phyloP scores from a whole-genome alignment of 2,329 filamentous ascomycete genomes.

The Ceratocystis harringtonii region DNA sequence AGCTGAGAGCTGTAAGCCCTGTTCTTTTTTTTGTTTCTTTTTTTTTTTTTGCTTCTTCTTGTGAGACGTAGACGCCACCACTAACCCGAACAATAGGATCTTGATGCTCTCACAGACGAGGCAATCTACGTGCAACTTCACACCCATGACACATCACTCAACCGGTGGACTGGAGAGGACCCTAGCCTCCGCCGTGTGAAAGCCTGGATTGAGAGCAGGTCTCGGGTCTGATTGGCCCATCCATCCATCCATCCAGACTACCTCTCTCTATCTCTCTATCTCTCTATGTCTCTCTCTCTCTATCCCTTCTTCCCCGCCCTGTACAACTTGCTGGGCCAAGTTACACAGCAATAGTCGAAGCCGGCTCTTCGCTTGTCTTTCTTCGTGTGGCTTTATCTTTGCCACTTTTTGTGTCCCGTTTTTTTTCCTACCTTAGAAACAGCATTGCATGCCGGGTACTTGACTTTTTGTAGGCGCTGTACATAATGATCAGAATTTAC shows the following conservation, averaged over 20 bases:
- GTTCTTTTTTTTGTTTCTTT: neutral
- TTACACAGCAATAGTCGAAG: conserved; percentile 6
- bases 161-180: conserved; percentile 49
- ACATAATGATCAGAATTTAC: conserved; percentile 2
- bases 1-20: conserved; percentile 38
- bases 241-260: too few species aligned
- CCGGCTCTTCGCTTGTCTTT: neutral
- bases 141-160: conserved; percentile 36
- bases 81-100: conserved; percentile 31
- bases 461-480: neutral
- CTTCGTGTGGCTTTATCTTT: neutral
- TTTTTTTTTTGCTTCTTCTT: neutral
- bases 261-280: neutral
- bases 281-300: conserved; percentile 8
- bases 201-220: conserved; percentile 40
- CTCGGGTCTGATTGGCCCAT: conserved; percentile 13
- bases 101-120: conserved; percentile 44
- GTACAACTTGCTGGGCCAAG: neutral
- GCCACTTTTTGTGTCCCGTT: neutral
- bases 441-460: conserved; percentile 1
- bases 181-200: conserved; percentile 42
- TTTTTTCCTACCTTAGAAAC: conserved; percentile 8
- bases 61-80: neutral
- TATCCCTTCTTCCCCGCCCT: neutral
- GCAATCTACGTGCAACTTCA: conserved; percentile 41